Base-by-base conservation (phyloP, 2,329 filamentous ascomycete species). In the Meredithiella fracta region DNA sequence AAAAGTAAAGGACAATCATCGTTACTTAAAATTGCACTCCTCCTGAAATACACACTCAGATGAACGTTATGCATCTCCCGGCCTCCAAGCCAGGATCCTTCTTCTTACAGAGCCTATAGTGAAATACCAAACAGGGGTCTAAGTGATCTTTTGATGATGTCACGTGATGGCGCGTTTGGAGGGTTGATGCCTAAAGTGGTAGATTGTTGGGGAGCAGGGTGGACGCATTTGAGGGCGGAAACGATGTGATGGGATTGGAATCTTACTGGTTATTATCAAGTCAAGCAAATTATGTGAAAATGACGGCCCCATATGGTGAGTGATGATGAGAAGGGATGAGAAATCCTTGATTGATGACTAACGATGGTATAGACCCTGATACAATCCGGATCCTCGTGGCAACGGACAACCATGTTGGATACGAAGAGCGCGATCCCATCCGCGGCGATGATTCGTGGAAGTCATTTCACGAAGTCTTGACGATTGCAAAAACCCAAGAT, bases 391-490 rank as follows among this genome's bases (percentile, higher is more conserved):
- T 98, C 61, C 81, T 98, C 38, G 78, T 98, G 59, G 84, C 92
- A 40, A 97, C 91, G 15, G 92, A 98, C 67, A 97, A 94, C 63
- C 92, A 98, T 84, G 92, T 98, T 59, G 92, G 92, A 54, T 97
- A 89, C 69, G 86, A 88, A 65, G 92, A 98, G 70, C 83, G 90
- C 63, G 90, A 98, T 67, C 80, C 87, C 1, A 86, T 92, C 59
- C 87, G 92, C n/a, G 91, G 90, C 61, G 87, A 97, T 67, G 92
- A 98, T 68, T 96, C 89, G 69, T 97, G 91, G 90, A 85, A 82
- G 66, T 88, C 85, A 2, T 98, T 98, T 70, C 85, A 98, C 67
- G 92, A 98, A 69, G 81, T 96, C 60, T 88, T 98, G 85, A 84
- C 82, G 61, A 71, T 97, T 44, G 92, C 91, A 20, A 86, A 84